Percentiles rank a stretch among this genome's conserved stretches.
Evolutionary conservation across 2,329 filamentous ascomycete species (phyloP).

Genomic region (Claviceps citrina): DNA sequence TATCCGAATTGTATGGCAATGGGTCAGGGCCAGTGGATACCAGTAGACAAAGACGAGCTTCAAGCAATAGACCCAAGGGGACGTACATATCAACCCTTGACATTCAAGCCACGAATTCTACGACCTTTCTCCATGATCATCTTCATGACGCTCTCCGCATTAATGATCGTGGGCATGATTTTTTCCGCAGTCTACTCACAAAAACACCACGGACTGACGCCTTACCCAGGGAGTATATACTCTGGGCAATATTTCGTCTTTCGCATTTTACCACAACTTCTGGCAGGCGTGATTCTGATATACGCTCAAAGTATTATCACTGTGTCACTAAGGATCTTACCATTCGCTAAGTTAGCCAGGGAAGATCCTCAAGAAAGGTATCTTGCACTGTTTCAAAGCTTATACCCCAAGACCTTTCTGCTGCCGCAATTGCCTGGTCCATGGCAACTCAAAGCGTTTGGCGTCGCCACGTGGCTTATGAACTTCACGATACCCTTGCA

Average conservation of each 20-base stretch:
- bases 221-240: slow-evolving; percentile 51
- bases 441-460: slow-evolving; percentile 48
- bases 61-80: slow-evolving; percentile 24
- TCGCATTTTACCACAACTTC: slow-evolving; percentile 65
- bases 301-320: slow-evolving; percentile 63
- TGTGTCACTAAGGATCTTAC: slow-evolving; percentile 60
- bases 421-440: slow-evolving; percentile 46
- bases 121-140: slow-evolving; percentile 47
- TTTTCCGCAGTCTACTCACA: slow-evolving; percentile 57
- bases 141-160: slow-evolving; percentile 44
- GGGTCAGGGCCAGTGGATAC: slow-evolving; percentile 15
- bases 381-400: slow-evolving; percentile 49
- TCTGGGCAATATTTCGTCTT: slow-evolving; percentile 71
- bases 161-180: slow-evolving; percentile 58
- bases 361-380: slow-evolving; percentile 42
- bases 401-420: slow-evolving; percentile 56
- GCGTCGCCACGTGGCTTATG: slow-evolving; percentile 58
- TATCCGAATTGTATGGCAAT: slow-evolving; percentile 2
- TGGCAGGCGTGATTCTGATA: slow-evolving; percentile 56
- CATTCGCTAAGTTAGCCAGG: slow-evolving; percentile 63
- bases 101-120: slow-evolving; percentile 57
- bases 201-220: slow-evolving; percentile 46
- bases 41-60: slow-evolving; percentile 19
- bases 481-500: slow-evolving; percentile 71
- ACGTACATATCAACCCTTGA: slow-evolving; percentile 35